Base-by-base conservation (phyloP, 2,329 filamentous ascomycete species). In the Metarhizium guizhouense region DNA sequence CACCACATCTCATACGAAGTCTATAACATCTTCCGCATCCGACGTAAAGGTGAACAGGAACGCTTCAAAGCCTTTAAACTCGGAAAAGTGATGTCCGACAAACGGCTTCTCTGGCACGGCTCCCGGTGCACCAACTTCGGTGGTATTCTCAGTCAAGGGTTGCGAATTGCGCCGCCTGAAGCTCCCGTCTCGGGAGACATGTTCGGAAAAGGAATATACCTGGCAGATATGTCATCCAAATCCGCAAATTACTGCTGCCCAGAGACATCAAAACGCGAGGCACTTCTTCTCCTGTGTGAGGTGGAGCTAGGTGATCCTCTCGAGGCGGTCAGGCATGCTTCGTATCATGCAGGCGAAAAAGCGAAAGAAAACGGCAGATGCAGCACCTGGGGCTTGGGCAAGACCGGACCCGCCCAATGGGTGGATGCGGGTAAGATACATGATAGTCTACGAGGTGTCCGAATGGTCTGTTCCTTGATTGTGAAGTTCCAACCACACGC, bases 121-220 rank as follows among this genome's bases (percentile, higher is more conserved):
- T 92, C 88, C 16, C 84, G 90, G 38, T 81, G 79, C 34, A 93
- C 88, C 53, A 95, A 95, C 68, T 95, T 86, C 61, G 90, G 86
- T 65, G 90, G 90, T 65, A 96, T 96, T 57, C 81, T 95, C 47
- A 87, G 84, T 56, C 89, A 95, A 70, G 91, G 91, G 61, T 80
- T 96, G 7, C 87, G 90, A n/a, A 95, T 95, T 61, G 91, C 91
- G 6, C 90, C 91, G 0, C 86, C 87, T 0, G 86, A 95, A 68
- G 90, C 90, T 0, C 91, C 90, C 0, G 84, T 84, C 0, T 81
- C 77, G 4, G 89, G 88, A 1, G 91, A 93, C 73, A 93, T 93
- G 87, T 95, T 95, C 61, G 90, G 87, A 56, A 94, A 95, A 70
- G 90, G 90, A 48, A 87, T 95, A 50, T 95, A 95, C 66, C 79